A percentile compares a stretch with the other conserved stretches of the same genome.
Conservation (phyloP, 768 basidiomycete genomes). For the Dioszegia hungarica region DNA sequence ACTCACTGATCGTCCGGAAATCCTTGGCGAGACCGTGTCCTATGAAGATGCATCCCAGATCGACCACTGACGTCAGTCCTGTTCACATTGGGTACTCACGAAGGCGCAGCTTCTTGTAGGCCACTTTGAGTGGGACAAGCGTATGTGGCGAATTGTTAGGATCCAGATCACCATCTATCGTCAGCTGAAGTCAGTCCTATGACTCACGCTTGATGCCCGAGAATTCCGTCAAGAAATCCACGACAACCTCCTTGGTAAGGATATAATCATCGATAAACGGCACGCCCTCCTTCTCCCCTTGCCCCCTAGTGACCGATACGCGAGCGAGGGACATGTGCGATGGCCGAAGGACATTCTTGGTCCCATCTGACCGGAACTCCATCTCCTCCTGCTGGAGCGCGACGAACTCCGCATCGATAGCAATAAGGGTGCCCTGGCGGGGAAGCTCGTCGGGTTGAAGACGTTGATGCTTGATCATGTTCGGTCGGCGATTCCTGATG, state of each 20-base stretch:
- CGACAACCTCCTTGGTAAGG: constrained; percentile 88
- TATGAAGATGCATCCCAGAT: constrained; percentile 91
- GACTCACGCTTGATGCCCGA: constrained; percentile 87
- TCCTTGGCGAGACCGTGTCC: constrained; percentile 97
- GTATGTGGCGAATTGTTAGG: constrained; percentile 76
- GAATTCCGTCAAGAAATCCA: constrained; percentile 94
- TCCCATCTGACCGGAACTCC: constrained; percentile 90
- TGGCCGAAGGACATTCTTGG: constrained; percentile 84
- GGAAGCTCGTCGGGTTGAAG: constrained; percentile 73
- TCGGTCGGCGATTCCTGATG: constrained; percentile 69
- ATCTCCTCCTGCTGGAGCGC: constrained; percentile 96
- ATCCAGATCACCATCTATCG: constrained; percentile 86
- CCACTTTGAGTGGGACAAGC: constrained; percentile 90
- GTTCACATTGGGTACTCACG: constrained; percentile 26
- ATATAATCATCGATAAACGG: constrained; percentile 99
- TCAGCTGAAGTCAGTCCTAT: constrained; percentile 5
- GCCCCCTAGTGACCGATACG: constrained; percentile 86
- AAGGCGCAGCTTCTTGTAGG: constrained; percentile 92
- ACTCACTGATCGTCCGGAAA: constrained; percentile 94
- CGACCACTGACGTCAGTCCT: constrained; percentile 58
- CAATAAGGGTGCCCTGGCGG: constrained; percentile 74
- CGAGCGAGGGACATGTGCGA: constrained; percentile 86
- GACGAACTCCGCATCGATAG: constrained; percentile 98
- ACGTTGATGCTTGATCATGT: constrained; percentile 70
- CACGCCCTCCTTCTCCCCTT: constrained; percentile 69